These are phyloP conservation scores for Russula griseocarnosa DNA, from an alignment of 768 basidiomycete species.

Conservation along the genomic window DNA sequence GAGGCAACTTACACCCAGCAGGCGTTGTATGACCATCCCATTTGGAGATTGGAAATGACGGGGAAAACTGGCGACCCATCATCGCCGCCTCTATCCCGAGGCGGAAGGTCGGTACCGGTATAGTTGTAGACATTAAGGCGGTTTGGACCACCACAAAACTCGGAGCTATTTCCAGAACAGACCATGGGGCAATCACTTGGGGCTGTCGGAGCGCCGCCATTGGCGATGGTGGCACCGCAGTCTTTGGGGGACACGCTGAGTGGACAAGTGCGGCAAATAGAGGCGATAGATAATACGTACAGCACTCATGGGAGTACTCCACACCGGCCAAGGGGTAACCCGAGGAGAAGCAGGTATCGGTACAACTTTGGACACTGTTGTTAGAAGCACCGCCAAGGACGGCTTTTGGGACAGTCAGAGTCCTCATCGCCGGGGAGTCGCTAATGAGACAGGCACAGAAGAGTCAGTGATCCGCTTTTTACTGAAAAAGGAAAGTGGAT, in stretches of 20 bases:
- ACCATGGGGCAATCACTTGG: constrained; percentile 61
- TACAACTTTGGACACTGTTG: constrained; percentile 55
- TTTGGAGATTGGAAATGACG: constrained; percentile 12
- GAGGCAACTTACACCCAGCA: constrained; percentile 49
- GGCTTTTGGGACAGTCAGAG: constrained; percentile 33
- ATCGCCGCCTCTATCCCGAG: background rate
- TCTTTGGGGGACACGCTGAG: constrained; percentile 34
- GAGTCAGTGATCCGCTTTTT: constrained; percentile 13
- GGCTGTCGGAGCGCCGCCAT: constrained; percentile 45
- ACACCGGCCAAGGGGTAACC: constrained; percentile 42
- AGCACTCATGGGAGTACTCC: constrained; percentile 51
- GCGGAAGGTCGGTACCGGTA: constrained; percentile 52
- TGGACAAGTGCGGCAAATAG: background rate
- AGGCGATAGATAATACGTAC: constrained; percentile 33
- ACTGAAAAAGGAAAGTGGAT: constrained; percentile 24
- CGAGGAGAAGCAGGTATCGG: constrained; percentile 54
- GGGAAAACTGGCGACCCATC: constrained; percentile 24
- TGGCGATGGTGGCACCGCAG: constrained; percentile 47
- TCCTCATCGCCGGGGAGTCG: constrained; percentile 37
- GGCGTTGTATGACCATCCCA: constrained; percentile 27
- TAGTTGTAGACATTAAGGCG: constrained; percentile 65
- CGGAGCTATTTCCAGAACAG: constrained; percentile 57
- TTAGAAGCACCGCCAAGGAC: constrained; percentile 39
- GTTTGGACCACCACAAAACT: constrained; percentile 73
- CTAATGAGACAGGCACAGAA: constrained; percentile 28